Evolutionary conservation across 805 yeast genomes (phyloP).

Genomic region (Kuraishia molischiana): DNA sequence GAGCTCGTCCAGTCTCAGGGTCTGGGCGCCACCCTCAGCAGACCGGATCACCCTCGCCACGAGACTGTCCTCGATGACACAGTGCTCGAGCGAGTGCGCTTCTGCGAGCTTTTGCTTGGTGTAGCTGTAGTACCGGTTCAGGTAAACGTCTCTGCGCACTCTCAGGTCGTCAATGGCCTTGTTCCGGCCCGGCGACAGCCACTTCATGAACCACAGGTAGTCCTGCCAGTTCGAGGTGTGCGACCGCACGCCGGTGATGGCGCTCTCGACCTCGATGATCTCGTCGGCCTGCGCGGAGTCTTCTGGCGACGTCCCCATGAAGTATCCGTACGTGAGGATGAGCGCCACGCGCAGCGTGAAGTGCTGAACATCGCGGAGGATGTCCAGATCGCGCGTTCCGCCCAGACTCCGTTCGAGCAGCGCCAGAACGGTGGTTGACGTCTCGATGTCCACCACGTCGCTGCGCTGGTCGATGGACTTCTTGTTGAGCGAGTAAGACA

Average conservation of each 20-base stretch:
- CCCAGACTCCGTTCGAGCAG: neutral
- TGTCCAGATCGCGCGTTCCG: conserved; percentile 24
- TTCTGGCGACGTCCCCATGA: conserved; percentile 28
- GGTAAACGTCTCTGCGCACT: conserved; percentile 36
- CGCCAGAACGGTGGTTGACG: conserved; percentile 12
- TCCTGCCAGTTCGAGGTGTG: conserved; percentile 47
- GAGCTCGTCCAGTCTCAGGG: conserved; percentile 30
- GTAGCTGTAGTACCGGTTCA: conserved; percentile 26
- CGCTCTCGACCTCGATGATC: conserved; percentile 45
- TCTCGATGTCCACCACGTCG: conserved; percentile 27
- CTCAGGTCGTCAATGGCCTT: conserved; percentile 18
- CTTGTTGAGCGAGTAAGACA: conserved; percentile 33
- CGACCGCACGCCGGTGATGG: conserved; percentile 47
- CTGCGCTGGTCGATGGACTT: conserved; percentile 22
- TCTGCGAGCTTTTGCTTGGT: conserved; percentile 10
- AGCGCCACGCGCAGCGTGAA: conserved; percentile 43
- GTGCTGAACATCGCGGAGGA: conserved; percentile 33
- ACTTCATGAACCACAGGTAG: conserved; percentile 36
- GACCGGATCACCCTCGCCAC: conserved; percentile 2
- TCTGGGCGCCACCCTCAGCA: neutral
- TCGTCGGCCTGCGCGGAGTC: conserved; percentile 33
- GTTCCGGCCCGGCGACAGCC: conserved; percentile 14
- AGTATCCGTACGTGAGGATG: conserved; percentile 40
- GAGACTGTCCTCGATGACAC: neutral
- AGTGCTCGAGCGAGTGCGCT: neutral